Evolutionary conservation across 2,329 filamentous ascomycete species (phyloP).

Genomic region (Aureobasidium vineae): DNA sequence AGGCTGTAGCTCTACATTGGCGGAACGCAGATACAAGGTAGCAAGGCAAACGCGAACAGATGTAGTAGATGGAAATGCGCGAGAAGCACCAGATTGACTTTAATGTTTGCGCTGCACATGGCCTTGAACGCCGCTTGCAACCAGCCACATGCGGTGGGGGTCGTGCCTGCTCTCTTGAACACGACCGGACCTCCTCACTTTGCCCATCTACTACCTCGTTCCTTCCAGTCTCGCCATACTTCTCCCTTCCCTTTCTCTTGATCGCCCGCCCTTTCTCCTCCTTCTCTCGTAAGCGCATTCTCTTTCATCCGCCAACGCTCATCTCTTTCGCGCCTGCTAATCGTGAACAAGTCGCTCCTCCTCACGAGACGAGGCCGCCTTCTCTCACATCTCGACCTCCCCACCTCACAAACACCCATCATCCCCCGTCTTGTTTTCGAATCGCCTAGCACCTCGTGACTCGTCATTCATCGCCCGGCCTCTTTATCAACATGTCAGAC

Average conservation of each 20-base stretch:
- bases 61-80: not conserved
- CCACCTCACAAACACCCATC: not conserved
- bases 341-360: not conserved
- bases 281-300: not conserved
- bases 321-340: constrained; percentile 2
- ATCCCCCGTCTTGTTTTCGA: constrained; percentile 14
- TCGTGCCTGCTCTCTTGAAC: not conserved
- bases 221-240: not conserved
- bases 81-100: not conserved
- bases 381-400: not conserved
- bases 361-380: not conserved
- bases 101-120: not conserved
- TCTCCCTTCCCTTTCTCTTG: not conserved
- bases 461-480: constrained; percentile 25
- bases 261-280: not conserved
- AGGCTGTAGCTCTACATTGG: not conserved
- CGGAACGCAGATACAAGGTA: not conserved
- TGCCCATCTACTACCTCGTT: not conserved
- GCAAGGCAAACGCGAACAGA: not conserved
- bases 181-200: not conserved
- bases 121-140: not conserved
- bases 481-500: constrained; percentile 43
- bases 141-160: constrained; percentile 7
- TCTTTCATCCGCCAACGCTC: not conserved
- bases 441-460: constrained; percentile 18